Evolutionary conservation across 2,329 filamentous ascomycete species (phyloP).

Genomic region (Arthroderma sp.): DNA sequence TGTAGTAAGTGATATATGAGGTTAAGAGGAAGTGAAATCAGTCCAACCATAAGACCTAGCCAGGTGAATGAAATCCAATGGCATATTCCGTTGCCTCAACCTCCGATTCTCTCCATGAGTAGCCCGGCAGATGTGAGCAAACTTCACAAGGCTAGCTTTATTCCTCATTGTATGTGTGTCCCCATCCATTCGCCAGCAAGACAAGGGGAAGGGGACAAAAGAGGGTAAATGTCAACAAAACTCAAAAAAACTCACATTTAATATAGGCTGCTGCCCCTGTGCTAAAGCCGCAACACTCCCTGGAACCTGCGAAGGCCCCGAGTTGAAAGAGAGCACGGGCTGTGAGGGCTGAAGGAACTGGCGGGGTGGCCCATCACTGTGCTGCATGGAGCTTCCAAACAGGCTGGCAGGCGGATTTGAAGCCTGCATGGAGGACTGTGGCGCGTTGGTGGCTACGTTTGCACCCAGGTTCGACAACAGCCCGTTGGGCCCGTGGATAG

Average conservation of each 20-base stretch:
- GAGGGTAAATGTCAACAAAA: neutral
- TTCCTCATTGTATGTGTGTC: neutral
- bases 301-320: slow-evolving; percentile 33
- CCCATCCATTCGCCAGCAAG: neutral
- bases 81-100: neutral
- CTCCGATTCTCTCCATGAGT: neutral
- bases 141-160: neutral
- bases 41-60: neutral
- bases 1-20: neutral
- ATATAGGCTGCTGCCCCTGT: slow-evolving; percentile 72
- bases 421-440: slow-evolving; percentile 44
- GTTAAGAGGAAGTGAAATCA: neutral
- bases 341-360: slow-evolving; percentile 52
- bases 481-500: slow-evolving; percentile 86
- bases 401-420: slow-evolving; percentile 50
- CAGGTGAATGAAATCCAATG: neutral
- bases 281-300: slow-evolving; percentile 48
- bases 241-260: slow-evolving; percentile 43
- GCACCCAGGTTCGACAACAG: slow-evolving; percentile 63
- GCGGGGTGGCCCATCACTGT: slow-evolving; percentile 41
- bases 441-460: slow-evolving; percentile 39
- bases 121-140: neutral
- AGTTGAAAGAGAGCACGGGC: slow-evolving; percentile 40
- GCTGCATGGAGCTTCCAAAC: slow-evolving; percentile 59
- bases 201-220: neutral